These are phyloP conservation scores for Sanghuangporus sanghuang DNA, from an alignment of 1,284 basidiomycete species.

Conservation along the genomic window DNA sequence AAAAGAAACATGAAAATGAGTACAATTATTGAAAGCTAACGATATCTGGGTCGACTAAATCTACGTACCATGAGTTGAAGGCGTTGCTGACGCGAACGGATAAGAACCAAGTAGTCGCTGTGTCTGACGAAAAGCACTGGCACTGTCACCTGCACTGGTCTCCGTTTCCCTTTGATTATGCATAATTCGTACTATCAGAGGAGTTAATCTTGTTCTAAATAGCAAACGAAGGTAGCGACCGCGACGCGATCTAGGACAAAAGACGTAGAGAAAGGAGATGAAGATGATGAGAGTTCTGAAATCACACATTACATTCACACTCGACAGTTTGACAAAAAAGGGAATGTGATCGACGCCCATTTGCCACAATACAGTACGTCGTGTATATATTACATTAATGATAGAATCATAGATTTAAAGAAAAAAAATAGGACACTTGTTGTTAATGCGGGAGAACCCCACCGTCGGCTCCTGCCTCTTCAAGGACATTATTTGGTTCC, in stretches of 20 bases:
- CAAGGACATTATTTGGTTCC: too few species aligned
- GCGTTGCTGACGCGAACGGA: constrained; percentile 64
- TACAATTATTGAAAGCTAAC: constrained; percentile 10
- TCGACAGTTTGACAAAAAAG: not conserved
- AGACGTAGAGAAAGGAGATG: too few species aligned
- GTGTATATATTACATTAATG: not conserved
- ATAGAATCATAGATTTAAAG: not conserved
- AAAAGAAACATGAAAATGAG: not conserved
- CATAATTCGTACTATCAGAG: not conserved
- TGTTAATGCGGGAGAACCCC: too few species aligned
- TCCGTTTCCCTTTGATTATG: not conserved
- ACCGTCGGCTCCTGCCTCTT: too few species aligned
- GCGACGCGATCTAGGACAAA: too few species aligned
- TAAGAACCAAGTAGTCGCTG: constrained; percentile 59
- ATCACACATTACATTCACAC: too few species aligned
- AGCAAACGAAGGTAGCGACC: not conserved
- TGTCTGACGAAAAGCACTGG: constrained; percentile 2
- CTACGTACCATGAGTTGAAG: constrained; percentile 57
- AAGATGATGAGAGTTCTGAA: too few species aligned
- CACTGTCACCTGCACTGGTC: not conserved
- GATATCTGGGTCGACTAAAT: constrained; percentile 15
- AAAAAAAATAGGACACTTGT: too few species aligned
- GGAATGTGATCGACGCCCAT: not conserved
- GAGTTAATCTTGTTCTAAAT: not conserved
- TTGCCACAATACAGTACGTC: not conserved